A percentile compares a stretch with the other conserved stretches of the same genome.
phyloP scores from a whole-genome alignment of 352 stramenopile species.

The Globisporangium carolinianum region DNA sequence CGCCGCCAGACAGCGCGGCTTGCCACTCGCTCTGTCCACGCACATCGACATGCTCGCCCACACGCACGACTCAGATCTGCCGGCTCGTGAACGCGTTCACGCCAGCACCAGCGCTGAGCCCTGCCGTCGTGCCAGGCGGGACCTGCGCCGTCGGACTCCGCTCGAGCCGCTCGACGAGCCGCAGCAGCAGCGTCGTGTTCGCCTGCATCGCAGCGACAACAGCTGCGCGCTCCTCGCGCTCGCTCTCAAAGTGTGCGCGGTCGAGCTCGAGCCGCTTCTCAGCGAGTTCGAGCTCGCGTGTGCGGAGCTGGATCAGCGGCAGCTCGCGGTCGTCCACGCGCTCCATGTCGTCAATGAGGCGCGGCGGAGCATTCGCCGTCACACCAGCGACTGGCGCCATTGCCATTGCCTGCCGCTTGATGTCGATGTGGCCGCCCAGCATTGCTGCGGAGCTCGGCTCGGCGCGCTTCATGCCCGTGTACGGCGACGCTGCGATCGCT shows the following conservation, averaged over 20 bases:
- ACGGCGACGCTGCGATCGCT: not conserved
- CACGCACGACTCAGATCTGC: not conserved
- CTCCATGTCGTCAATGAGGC: not conserved
- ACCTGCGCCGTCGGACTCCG: not conserved
- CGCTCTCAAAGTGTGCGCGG: constrained; percentile 8
- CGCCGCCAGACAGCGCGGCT: not conserved
- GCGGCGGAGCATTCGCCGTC: too few relatives aligned
- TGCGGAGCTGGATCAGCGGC: constrained; percentile 1
- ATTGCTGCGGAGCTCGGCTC: not conserved
- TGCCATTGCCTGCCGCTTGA: not conserved
- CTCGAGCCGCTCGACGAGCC: constrained; percentile 9
- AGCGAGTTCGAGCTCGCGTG: constrained; percentile 5
- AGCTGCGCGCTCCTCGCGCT: constrained; percentile 8
- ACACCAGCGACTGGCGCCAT: not conserved
- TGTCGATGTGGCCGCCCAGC: not conserved
- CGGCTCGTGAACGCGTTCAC: not conserved
- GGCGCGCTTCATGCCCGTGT: not conserved
- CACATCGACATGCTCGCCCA: not conserved
- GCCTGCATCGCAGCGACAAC: constrained; percentile 9
- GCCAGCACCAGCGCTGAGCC: too few relatives aligned
- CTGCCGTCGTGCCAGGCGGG: not conserved
- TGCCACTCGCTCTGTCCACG: not conserved
- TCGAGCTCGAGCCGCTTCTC: constrained; percentile 12
- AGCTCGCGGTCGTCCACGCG: constrained; percentile 4
- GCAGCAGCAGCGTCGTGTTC: constrained; percentile 10